Evolutionary conservation across 1,284 basidiomycete species (phyloP), one percentile per base, ranked within the genome.

Genomic region (Fomitopsis pinicola): DNA sequence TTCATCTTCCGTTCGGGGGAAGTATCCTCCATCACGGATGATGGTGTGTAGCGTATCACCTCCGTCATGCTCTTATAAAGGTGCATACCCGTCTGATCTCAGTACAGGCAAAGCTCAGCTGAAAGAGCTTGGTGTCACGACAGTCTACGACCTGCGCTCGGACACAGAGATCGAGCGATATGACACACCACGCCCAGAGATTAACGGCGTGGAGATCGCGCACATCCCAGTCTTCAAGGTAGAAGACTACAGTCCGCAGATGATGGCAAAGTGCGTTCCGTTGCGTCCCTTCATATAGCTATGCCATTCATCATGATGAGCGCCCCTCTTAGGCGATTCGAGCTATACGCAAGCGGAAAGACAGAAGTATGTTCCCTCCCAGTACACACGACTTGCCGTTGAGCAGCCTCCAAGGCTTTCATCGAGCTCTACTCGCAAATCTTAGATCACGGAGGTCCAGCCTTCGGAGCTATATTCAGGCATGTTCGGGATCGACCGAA

Each of bases 371-470:
- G 30, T 62, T 22, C 45, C 10, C 53, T 55, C 57, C 30, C 48
- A 57, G 58, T 56, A 28, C 42, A 45, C 63, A 61, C 57, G 60
- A 48, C 9, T 17, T 42, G n/a, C 28, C 26, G 40, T 42, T 44
- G 17, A 50, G 7, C 2, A 19, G 26, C 40, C 5, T 22, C 2
- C 44, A 62, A 91, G 88, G 86, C 90, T 10, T 92, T 92, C 71
- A 87, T 91, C 82, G 84, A 87, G 66, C 76, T 92, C 17, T 92
- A 92, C 68, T 84, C 87, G 48, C 89, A 92, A 78, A 91, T 92
- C 55, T 75, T 92, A 35, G 88, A 92, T 62, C 80, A 88, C 63
- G 89, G 82, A 7, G 87, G 86, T 8, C 72, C 73, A 15, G 80
- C 89, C 3, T 91, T 89, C 67, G 83, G 85, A 17, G 70, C 76